phyloP scores from a whole-genome alignment of 306 rosid genomes.

The Echinosophora koreensis region DNA sequence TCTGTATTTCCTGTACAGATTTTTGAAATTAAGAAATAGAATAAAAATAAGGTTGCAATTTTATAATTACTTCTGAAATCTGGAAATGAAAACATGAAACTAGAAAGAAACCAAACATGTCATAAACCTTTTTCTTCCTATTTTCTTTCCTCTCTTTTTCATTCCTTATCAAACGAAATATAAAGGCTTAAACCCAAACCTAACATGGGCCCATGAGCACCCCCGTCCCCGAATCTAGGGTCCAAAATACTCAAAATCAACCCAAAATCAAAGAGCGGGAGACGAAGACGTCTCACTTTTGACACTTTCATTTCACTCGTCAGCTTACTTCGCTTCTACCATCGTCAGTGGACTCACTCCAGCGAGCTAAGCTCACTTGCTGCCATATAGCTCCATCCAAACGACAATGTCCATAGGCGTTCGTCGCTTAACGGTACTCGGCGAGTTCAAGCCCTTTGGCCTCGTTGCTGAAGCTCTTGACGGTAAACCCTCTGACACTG shows the following conservation, averaged over 20 bases:
- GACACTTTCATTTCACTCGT: not conserved
- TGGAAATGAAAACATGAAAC: too few relatives aligned
- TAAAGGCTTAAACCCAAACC: too few relatives aligned
- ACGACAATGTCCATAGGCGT: conserved; percentile 63
- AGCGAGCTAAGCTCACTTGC: not conserved
- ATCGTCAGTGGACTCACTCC: not conserved
- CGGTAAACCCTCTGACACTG: conserved; percentile 71
- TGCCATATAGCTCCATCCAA: not conserved
- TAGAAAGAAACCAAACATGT: too few relatives aligned
- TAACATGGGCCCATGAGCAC: too few relatives aligned
- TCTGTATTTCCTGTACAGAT: too few relatives aligned
- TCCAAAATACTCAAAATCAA: conserved; percentile 25
- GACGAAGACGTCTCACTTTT: not conserved
- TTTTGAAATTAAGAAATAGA: too few relatives aligned
- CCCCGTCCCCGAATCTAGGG: not conserved
- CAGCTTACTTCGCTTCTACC: not conserved
- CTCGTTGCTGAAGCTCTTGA: conserved; percentile 94
- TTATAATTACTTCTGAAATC: too few relatives aligned
- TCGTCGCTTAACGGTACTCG: conserved; percentile 80
- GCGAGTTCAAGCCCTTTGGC: conserved; percentile 96
- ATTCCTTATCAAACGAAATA: too few relatives aligned
- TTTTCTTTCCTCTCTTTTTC: too few relatives aligned
- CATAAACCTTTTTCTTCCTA: too few relatives aligned
- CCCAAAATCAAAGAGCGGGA: conserved; percentile 49
- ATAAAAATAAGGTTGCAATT: too few relatives aligned